These are phyloP conservation scores for Globisporangium carolinianum DNA, from an alignment of 352 stramenopile species.

Conservation along the genomic window DNA sequence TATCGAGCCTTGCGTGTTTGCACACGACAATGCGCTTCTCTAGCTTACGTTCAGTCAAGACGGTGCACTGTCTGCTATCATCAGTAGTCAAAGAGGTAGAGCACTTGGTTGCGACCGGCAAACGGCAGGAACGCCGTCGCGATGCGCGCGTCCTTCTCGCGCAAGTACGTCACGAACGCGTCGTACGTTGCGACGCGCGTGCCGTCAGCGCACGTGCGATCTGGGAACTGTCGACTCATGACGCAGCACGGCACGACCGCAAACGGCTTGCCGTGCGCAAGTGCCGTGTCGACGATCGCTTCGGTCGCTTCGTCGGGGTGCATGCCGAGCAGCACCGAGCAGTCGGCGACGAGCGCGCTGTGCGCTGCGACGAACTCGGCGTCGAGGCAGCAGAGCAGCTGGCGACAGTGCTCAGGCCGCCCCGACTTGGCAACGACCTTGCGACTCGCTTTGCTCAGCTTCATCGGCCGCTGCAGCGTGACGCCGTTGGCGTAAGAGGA, in stretches of 20 bases:
- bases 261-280: constrained; percentile 88
- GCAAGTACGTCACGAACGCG: constrained; percentile 74
- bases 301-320: constrained; percentile 95
- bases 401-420: constrained; percentile 32
- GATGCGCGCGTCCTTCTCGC: constrained; percentile 70
- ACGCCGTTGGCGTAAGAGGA: not conserved
- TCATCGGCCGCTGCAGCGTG: constrained; percentile 56
- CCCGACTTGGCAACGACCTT: constrained; percentile 51
- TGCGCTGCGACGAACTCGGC: constrained; percentile 42
- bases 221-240: constrained; percentile 91
- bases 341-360: constrained; percentile 57
- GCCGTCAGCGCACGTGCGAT: constrained; percentile 47
- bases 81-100: constrained; percentile 72
- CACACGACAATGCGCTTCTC: not conserved
- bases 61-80: not conserved
- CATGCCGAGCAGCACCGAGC: constrained; percentile 90
- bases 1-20: not conserved
- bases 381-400: constrained; percentile 58
- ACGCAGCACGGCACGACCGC: constrained; percentile 96
- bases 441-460: constrained; percentile 62
- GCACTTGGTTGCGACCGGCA: constrained; percentile 76
- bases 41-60: not conserved
- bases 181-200: constrained; percentile 75
- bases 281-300: constrained; percentile 90
- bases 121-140: constrained; percentile 65